A percentile compares a stretch with the other conserved stretches of the same genome.
Evolutionary conservation across 306 rosid genomes (phyloP).

Genomic region (Comarum palustre): DNA sequence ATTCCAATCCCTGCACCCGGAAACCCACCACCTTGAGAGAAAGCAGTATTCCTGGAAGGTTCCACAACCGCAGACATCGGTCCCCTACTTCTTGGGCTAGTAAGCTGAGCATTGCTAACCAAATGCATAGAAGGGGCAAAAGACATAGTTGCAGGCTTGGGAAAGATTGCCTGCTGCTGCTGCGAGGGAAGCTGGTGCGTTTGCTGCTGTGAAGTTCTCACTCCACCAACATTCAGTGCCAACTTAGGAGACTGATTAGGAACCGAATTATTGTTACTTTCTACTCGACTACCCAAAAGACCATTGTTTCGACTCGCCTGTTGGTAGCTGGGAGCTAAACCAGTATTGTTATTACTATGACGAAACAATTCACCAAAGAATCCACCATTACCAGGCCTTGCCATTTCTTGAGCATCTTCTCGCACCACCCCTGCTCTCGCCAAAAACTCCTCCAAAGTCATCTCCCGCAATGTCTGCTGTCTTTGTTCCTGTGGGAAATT

Average conservation of each 20-base stretch:
- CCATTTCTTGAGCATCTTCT: conserved; percentile 59
- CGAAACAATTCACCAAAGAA: conserved; percentile 53
- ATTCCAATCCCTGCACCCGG: conserved; percentile 38
- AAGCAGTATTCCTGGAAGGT: conserved; percentile 44
- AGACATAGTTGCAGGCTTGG: conserved; percentile 59
- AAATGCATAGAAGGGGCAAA: conserved; percentile 55
- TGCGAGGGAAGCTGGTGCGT: conserved; percentile 28
- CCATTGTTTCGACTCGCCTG: conserved; percentile 46
- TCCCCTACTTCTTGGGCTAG: conserved; percentile 45
- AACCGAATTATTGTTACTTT: conserved; percentile 40
- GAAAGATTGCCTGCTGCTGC: conserved; percentile 55
- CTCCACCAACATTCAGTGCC: conserved; percentile 39
- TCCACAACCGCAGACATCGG: conserved; percentile 42
- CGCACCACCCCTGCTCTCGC: conserved; percentile 85
- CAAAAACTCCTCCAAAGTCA: conserved; percentile 87
- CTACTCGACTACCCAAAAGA: conserved; percentile 38
- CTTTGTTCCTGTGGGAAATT: conserved; percentile 65
- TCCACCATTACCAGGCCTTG: conserved; percentile 38
- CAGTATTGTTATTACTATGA: conserved; percentile 40
- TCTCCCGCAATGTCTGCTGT: conserved; percentile 83
- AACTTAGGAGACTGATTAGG: conserved; percentile 43
- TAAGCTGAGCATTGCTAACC: conserved; percentile 51
- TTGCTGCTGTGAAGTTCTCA: conserved; percentile 45
- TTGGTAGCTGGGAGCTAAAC: conserved; percentile 50
- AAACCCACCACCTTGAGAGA: conserved; percentile 37